Conservation (phyloP, 805 yeast genomes). For the Candida schatavii region DNA sequence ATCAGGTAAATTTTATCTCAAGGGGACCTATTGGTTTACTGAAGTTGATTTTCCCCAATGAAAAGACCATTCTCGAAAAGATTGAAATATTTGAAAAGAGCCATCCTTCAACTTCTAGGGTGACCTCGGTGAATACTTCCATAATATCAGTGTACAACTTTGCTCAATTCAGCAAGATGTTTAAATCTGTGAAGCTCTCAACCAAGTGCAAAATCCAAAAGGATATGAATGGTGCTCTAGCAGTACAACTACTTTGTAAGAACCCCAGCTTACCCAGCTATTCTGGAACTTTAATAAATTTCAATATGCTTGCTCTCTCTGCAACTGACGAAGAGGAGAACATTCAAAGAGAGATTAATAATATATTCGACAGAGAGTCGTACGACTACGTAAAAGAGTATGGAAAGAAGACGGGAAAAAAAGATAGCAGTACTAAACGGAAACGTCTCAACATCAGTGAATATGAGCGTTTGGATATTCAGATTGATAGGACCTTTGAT, state of each 20-base stretch:
- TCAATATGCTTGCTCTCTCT: slow-evolving; percentile 36
- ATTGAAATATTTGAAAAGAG: slow-evolving; percentile 37
- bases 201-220: slow-evolving; percentile 38
- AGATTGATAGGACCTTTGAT: slow-evolving; percentile 2
- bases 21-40: slow-evolving; percentile 73
- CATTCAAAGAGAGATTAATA: slow-evolving; percentile 10
- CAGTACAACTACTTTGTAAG: slow-evolving; percentile 38
- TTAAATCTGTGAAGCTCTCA: slow-evolving; percentile 36
- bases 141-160: slow-evolving; percentile 32
- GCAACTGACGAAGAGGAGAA: slow-evolving; percentile 13
- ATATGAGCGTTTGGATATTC: slow-evolving; percentile 8
- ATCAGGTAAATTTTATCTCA: slow-evolving; percentile 57
- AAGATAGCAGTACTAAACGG: not conserved
- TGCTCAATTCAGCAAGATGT: slow-evolving; percentile 28
- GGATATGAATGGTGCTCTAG: slow-evolving; percentile 33
- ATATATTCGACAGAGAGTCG: slow-evolving; percentile 25
- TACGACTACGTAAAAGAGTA: slow-evolving; percentile 22
- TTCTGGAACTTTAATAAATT: slow-evolving; percentile 37
- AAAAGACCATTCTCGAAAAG: slow-evolving; percentile 59
- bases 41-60: slow-evolving; percentile 64
- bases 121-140: slow-evolving; percentile 18
- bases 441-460: slow-evolving; percentile 2
- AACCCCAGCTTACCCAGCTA: slow-evolving; percentile 24
- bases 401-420: not conserved
- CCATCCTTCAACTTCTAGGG: not conserved